A percentile compares a stretch with the other conserved stretches of the same genome.
phyloP scores from a whole-genome alignment of 2,329 filamentous ascomycete genomes.

The Fusarium illudens region DNA sequence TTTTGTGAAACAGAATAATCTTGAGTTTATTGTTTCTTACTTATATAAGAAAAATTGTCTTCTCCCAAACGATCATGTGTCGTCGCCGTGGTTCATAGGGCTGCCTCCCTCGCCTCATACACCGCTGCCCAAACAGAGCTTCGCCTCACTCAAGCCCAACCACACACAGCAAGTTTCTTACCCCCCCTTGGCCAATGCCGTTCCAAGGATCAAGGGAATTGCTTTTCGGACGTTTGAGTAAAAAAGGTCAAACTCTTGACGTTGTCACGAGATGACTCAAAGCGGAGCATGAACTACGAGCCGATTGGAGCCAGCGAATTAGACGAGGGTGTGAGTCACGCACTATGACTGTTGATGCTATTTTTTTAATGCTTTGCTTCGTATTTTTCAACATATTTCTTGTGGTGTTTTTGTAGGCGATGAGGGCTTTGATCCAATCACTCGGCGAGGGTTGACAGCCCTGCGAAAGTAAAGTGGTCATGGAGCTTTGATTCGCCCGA shows the following conservation, averaged over 20 bases:
- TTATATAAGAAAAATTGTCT: neutral
- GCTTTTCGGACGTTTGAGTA: neutral
- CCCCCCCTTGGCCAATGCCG: neutral
- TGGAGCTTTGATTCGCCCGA: neutral
- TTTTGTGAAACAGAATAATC: neutral
- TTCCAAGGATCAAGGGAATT: neutral
- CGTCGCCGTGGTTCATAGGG: neutral
- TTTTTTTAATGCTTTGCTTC: neutral
- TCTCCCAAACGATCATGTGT: neutral
- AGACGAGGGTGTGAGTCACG: neutral
- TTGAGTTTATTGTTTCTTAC: neutral
- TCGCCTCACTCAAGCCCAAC: neutral
- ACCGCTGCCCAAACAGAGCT: neutral
- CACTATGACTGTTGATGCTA: neutral
- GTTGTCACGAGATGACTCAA: neutral
- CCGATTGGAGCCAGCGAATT: neutral
- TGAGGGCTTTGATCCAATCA: neutral
- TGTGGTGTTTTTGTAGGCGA: neutral
- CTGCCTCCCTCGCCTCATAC: slow-evolving; percentile 2
- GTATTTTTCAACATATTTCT: neutral
- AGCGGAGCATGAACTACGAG: neutral
- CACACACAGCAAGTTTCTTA: neutral
- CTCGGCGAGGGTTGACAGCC: neutral
- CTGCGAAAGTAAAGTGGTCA: neutral
- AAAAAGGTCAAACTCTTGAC: neutral